Base-by-base conservation (phyloP, 768 basidiomycete genomes). In the Trametes gibbosa region DNA sequence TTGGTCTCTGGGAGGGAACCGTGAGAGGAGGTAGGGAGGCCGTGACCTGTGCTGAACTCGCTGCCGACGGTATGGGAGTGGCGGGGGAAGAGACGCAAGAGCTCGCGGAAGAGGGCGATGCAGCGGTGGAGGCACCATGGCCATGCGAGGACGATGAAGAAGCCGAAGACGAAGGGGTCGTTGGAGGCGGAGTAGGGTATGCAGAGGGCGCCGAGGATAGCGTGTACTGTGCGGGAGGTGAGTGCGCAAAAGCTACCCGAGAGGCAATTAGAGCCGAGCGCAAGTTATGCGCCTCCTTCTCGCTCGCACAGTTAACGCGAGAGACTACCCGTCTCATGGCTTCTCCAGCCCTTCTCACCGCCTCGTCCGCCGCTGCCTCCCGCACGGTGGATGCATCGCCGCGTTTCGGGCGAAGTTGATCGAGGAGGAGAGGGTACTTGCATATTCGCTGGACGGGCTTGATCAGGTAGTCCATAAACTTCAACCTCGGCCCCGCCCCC, bases 381-480 rank as follows among this genome's bases (percentile, higher is more conserved):
- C 50, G 35, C 29, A 46, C 46, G 32, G 41, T 40, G 16, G 16
- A 14, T 9, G 53, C 34, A 45, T 40, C 45, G 35, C 42, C 25
- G 23, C 63, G 55, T 46, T 64, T 66, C 35, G 50, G 50, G 14
- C 50, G 62, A 46, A 97, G 80, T 65, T 90, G 86, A 57, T 86
- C 87, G 45, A 99, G 82, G 9, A 99, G 80, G 50, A 98, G 81
- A 17, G 95, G 93, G 69, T 99, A 99, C 65, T 88, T 91, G 81
- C 95, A 98, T 50, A 99, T 89, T 50, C 95, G 80, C 73, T 99
- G 96, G 16, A 98, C 82, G n/a, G 96, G 96, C 73, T 94, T 94
- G 75, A 99, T 98, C 75, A 98, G 81, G 69, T 95, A 95, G 74
- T 98, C 96, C 64, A 84, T 75, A 71, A 90, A 85, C 57, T 80